A percentile compares a stretch with the other conserved stretches of the same genome.
Conservation (phyloP, 345 rosid species). For the Draba incana region DNA sequence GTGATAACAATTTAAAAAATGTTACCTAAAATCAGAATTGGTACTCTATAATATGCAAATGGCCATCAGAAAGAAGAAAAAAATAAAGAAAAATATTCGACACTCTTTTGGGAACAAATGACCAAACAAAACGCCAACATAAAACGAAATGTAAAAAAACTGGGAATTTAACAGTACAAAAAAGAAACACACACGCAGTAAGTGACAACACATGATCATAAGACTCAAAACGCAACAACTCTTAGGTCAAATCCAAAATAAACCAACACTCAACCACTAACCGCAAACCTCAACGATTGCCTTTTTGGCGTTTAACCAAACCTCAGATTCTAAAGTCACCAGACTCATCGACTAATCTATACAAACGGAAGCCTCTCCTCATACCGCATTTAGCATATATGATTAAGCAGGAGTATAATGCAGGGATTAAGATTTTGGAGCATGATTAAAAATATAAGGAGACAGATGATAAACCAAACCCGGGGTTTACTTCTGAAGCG, state of each 20-base stretch:
- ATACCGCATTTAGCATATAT: slow-evolving; percentile 8
- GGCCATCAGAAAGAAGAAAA: background rate
- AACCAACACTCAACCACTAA: slow-evolving; percentile 5
- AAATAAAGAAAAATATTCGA: background rate
- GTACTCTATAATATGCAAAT: background rate
- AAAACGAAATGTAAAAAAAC: slow-evolving; percentile 20
- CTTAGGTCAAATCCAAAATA: slow-evolving; percentile 15
- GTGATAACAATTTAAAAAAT: too few species aligned
- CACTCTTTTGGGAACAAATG: slow-evolving; percentile 8
- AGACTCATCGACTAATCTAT: slow-evolving; percentile 34
- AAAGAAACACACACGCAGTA: background rate
- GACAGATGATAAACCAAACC: background rate
- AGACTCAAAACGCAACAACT: slow-evolving; percentile 16
- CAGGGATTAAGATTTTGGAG: slow-evolving; percentile 5
- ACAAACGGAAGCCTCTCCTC: slow-evolving; percentile 24
- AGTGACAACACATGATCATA: slow-evolving; percentile 3
- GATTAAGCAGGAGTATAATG: slow-evolving; percentile 16
- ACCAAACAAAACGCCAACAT: slow-evolving; percentile 3
- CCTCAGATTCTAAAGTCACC: slow-evolving; percentile 10
- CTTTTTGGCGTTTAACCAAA: slow-evolving; percentile 26
- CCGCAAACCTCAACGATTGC: slow-evolving; percentile 22
- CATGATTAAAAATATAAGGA: background rate
- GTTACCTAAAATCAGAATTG: background rate
- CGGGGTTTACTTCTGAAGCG: slow-evolving; percentile 39
- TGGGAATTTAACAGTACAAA: slow-evolving; percentile 10